Conservation (phyloP, 495 filamentous ascomycete genomes). For the Aspergillus nidulans region DNA sequence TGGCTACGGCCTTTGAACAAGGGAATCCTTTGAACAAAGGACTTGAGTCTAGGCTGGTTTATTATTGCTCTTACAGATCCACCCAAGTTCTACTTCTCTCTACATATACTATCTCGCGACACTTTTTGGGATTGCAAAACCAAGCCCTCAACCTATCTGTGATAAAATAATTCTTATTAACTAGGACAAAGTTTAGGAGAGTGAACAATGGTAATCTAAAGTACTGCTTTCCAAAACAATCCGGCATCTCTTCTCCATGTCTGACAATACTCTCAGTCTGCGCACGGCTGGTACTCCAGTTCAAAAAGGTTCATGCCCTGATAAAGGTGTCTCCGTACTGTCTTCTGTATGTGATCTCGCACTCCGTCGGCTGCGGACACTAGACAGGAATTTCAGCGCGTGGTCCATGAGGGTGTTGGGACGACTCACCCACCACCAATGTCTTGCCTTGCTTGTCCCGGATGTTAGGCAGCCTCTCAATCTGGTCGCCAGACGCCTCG, state of each 20-base stretch:
- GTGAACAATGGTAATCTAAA: no score
- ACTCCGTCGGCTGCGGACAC: slow-evolving; percentile 12
- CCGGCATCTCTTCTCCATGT: background rate
- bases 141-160: background rate
- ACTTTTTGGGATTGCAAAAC: background rate
- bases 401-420: background rate
- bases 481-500: slow-evolving; percentile 15
- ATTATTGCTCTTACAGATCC: background rate
- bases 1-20: background rate
- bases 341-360: slow-evolving; percentile 16
- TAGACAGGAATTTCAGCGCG: slow-evolving; percentile 8
- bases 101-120: background rate
- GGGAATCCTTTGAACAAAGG: no score
- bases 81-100: background rate
- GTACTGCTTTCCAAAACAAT: background rate
- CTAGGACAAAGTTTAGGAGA: no score
- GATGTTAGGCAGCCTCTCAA: slow-evolving; percentile 19
- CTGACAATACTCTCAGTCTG: background rate
- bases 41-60: background rate
- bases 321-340: slow-evolving; percentile 13
- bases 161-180: background rate
- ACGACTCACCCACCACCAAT: slow-evolving; percentile 20
- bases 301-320: slow-evolving; percentile 15
- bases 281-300: slow-evolving; percentile 18
- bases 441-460: slow-evolving; percentile 16